Percentiles rank a stretch among this genome's conserved stretches.
Evolutionary conservation across 768 basidiomycete species (phyloP).

Genomic region (Tulasnella sp.): DNA sequence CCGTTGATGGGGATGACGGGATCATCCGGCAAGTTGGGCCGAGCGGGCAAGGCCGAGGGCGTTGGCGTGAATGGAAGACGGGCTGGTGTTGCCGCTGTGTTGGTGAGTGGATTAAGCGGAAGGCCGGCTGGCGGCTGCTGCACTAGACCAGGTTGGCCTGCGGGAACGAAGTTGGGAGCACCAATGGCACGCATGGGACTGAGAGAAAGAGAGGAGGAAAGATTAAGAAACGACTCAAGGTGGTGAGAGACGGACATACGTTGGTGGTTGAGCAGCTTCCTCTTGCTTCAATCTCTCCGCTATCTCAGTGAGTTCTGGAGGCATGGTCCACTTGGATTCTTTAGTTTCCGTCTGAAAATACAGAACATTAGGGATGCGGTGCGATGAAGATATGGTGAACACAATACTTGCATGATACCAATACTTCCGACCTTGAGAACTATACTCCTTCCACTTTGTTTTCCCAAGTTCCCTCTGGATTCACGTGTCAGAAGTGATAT

Average conservation of each 20-base stretch:
- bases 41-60: slow-evolving; percentile 46
- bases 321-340: slow-evolving; percentile 98
- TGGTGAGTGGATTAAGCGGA: slow-evolving; percentile 32
- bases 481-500: slow-evolving; percentile 21
- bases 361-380: slow-evolving; percentile 6
- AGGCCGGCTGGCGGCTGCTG: slow-evolving; percentile 44
- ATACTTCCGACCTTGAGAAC: slow-evolving; percentile 83
- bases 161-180: slow-evolving; percentile 22
- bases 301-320: slow-evolving; percentile 79
- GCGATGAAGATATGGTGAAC: not conserved
- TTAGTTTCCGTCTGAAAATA: slow-evolving; percentile 62
- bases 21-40: slow-evolving; percentile 77
- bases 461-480: slow-evolving; percentile 72
- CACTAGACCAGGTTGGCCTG: slow-evolving; percentile 33
- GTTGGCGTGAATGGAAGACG: slow-evolving; percentile 47
- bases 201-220: slow-evolving; percentile 31
- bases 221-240: not conserved
- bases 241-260: slow-evolving; percentile 25
- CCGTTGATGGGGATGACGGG: slow-evolving; percentile 86
- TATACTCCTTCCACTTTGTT: slow-evolving; percentile 96
- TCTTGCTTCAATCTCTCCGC: slow-evolving; percentile 83
- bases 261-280: slow-evolving; percentile 36
- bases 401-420: slow-evolving; percentile 64
- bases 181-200: slow-evolving; percentile 24
- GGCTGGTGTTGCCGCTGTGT: slow-evolving; percentile 33